Evolutionary conservation across 2,329 filamentous ascomycete genomes (phyloP).

Genomic region (Tolypocladium paradoxum): DNA sequence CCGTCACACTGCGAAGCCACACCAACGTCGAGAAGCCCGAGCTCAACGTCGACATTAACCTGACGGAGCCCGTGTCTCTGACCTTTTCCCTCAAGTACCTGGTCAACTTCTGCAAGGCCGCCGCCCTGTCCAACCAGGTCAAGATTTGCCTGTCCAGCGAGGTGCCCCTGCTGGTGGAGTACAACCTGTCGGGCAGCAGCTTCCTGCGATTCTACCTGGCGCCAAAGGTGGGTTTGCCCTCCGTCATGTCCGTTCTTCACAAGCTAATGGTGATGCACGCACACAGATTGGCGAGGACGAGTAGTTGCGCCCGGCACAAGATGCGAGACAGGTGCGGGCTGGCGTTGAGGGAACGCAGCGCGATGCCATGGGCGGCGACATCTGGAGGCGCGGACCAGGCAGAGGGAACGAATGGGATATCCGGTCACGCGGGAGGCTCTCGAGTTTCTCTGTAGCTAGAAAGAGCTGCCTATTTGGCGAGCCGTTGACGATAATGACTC

Average conservation of each 20-base stretch:
- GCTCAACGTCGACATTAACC: slow-evolving; percentile 76
- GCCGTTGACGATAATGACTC: slow-evolving; percentile 4
- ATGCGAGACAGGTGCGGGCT: slow-evolving; percentile 5
- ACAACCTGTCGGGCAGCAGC: slow-evolving; percentile 67
- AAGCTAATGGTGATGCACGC: neutral
- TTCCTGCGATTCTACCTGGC: slow-evolving; percentile 96
- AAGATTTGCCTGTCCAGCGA: slow-evolving; percentile 93
- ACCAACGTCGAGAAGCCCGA: slow-evolving; percentile 82
- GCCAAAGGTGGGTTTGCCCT: slow-evolving; percentile 63
- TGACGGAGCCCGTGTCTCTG: slow-evolving; percentile 83
- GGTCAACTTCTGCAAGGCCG: slow-evolving; percentile 99
- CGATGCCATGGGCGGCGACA: too few relatives aligned
- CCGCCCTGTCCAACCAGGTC: slow-evolving; percentile 68
- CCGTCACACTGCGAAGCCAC: slow-evolving; percentile 83
- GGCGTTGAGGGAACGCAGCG: slow-evolving; percentile 3
- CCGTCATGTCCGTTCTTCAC: neutral
- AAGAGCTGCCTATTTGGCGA: neutral
- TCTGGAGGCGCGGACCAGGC: neutral
- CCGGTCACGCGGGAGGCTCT: neutral
- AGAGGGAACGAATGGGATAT: neutral
- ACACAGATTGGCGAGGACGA: slow-evolving; percentile 29
- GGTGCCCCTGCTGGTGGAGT: slow-evolving; percentile 93
- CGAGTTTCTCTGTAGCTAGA: neutral
- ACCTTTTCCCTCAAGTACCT: slow-evolving; percentile 99
- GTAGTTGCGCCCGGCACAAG: slow-evolving; percentile 11